Conservation (phyloP, 768 basidiomycete species). For the Termitomyces sp. region DNA sequence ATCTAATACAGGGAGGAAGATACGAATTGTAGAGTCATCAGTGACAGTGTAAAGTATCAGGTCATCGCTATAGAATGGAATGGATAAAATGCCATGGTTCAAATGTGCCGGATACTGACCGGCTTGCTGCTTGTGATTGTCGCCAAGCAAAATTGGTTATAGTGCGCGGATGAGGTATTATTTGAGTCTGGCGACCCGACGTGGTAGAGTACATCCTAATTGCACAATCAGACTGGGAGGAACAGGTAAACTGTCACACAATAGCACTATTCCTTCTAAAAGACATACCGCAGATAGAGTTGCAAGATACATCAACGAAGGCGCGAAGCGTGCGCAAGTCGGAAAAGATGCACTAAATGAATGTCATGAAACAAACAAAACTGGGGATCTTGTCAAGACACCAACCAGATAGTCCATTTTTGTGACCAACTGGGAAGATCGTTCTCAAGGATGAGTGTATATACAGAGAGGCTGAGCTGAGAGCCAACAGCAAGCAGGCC, state of each 20-base stretch:
- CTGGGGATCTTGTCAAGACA: background rate
- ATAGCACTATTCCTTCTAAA: background rate
- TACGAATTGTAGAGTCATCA: constrained; percentile 73
- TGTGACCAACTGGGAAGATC: constrained; percentile 79
- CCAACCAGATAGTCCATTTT: constrained; percentile 70
- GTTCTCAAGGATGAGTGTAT: constrained; percentile 74
- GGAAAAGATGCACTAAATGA: constrained; percentile 41
- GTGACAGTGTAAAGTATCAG: constrained; percentile 81
- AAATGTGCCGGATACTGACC: constrained; percentile 24
- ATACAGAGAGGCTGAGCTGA: constrained; percentile 56
- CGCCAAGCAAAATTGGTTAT: constrained; percentile 72
- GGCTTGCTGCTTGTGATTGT: constrained; percentile 59
- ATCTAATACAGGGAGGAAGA: constrained; percentile 87
- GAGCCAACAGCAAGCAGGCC: constrained; percentile 74
- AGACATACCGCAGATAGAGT: constrained; percentile 51
- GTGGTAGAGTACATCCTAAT: constrained; percentile 71
- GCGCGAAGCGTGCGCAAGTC: constrained; percentile 59
- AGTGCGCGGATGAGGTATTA: constrained; percentile 68
- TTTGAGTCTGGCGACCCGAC: constrained; percentile 62
- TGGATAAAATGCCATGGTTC: background rate
- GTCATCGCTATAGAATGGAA: constrained; percentile 50
- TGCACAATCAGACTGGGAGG: constrained; percentile 44
- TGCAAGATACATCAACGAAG: constrained; percentile 71
- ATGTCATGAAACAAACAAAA: constrained; percentile 3
- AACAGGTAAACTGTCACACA: background rate